Percentiles rank a stretch among this genome's conserved stretches.
phyloP scores from a whole-genome alignment of 73 alveolate species.

The Durusdinium trenchii region DNA sequence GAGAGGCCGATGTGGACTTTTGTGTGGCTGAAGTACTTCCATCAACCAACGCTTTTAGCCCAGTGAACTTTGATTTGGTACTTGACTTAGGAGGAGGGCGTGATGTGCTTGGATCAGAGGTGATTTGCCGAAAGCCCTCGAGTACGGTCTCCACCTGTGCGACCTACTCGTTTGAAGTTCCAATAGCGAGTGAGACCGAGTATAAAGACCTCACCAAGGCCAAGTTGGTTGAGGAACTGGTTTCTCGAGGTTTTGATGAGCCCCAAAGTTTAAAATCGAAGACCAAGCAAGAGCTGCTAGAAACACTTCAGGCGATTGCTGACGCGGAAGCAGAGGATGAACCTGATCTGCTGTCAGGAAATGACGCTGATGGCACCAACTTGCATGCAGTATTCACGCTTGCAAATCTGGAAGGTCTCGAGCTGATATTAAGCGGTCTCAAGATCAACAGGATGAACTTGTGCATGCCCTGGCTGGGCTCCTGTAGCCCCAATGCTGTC shows the following conservation, averaged over 20 bases:
- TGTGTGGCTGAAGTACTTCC: conserved; percentile 36
- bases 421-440: background rate
- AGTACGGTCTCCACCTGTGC: background rate
- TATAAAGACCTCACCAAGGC: background rate
- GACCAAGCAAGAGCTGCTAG: background rate
- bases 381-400: conserved; percentile 6
- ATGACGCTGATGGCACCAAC: background rate
- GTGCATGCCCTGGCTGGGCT: background rate
- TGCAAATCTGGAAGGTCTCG: background rate
- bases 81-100: conserved; percentile 23
- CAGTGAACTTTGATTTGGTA: conserved; percentile 40
- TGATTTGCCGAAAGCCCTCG: background rate
- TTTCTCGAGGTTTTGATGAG: background rate
- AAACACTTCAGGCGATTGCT: background rate
- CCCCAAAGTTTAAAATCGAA: background rate
- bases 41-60: background rate
- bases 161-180: background rate
- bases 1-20: background rate
- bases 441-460: background rate
- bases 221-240: background rate
- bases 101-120: background rate
- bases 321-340: background rate
- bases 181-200: background rate
- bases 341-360: background rate
- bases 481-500: background rate